Percentiles rank a stretch among this genome's conserved stretches.
phyloP scores from a whole-genome alignment of 257 asterid genomes.

The Gentiana dahurica region DNA sequence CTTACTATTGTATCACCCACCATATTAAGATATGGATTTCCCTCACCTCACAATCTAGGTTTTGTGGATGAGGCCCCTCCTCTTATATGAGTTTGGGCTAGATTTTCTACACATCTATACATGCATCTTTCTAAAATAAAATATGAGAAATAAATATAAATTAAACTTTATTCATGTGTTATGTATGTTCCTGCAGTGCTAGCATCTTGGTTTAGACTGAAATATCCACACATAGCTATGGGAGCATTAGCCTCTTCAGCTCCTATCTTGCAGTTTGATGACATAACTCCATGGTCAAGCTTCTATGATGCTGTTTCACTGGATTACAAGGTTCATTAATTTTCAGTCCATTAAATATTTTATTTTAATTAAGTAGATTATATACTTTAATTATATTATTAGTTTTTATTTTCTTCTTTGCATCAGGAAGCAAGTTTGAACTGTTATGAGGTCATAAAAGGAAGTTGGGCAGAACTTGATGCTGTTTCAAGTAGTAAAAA shows the following conservation, averaged over 20 bases:
- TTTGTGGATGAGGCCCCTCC: no score
- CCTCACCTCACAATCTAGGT: no score
- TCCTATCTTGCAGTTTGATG: constrained; percentile 69
- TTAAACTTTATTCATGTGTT: background rate
- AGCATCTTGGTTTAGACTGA: constrained; percentile 83
- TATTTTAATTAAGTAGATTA: no score
- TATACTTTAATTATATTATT: no score
- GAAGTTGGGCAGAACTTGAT: constrained; percentile 58
- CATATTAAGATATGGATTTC: no score
- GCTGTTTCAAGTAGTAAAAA: constrained; percentile 22
- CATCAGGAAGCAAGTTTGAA: constrained; percentile 53
- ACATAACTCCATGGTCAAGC: constrained; percentile 75
- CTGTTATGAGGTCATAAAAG: constrained; percentile 61
- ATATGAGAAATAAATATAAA: no score
- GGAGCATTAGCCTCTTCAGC: constrained; percentile 92
- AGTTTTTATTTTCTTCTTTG: background rate
- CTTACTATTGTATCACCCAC: no score
- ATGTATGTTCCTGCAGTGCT: constrained; percentile 38
- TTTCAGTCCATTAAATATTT: no score
- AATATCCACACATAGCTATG: constrained; percentile 63
- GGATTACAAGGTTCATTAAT: constrained; percentile 51
- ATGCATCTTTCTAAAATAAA: no score
- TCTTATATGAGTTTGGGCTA: no score
- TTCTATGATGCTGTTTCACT: constrained; percentile 78
- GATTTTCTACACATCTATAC: no score